Base-by-base conservation (phyloP, 1,139 yeast species). In the Suhomyces wounanorum region DNA sequence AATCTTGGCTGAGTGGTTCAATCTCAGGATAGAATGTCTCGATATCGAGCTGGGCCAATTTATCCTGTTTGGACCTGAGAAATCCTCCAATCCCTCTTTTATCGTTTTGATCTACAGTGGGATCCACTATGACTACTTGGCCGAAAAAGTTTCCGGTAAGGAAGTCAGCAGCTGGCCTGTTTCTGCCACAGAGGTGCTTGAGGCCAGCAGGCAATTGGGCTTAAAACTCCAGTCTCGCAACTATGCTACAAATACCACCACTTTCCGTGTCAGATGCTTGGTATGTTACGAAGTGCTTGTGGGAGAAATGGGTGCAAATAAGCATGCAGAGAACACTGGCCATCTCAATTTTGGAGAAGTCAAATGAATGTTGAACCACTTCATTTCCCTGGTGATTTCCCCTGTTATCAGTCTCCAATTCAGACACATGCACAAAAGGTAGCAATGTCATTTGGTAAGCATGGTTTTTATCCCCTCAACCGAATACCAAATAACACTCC, bases 321-420 rank as follows among this genome's bases (percentile, higher is more conserved):
- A 75, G 56, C 95, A 88, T 67, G 92, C 94, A 4, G 75, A 77
- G 54, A 65, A 68, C 8, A 83, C 87, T 0, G 87, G 86, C 2
- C 95, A 88, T 63, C 69, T 66, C 31, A 77, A 77, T 48, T 87
- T 87, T 66, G 89, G 89, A 2, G 92, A 87, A 60, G 79, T 79
- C 26, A 64, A 68, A 45, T 59, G 46, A 31, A 17, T n/a, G 3
- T 31, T 26, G 30, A 10, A 23, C 17, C 16, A 23, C 13, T 10
- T 8, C 3, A 33, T 11, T 21, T 6, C 23, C 23, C 6, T 21
- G 23, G 23, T 21, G 6, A 21, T 21, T 21, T 21, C 6, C 6
- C 23, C 3, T 21, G 23, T 3, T 21, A 21, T 21, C 23, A 21
- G 23, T 21, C 23, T 21, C 3, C 6, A 3, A 21, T 21, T 21